Base-by-base conservation (phyloP, 2,329 filamentous ascomycete genomes). In the Penicillium sp. region DNA sequence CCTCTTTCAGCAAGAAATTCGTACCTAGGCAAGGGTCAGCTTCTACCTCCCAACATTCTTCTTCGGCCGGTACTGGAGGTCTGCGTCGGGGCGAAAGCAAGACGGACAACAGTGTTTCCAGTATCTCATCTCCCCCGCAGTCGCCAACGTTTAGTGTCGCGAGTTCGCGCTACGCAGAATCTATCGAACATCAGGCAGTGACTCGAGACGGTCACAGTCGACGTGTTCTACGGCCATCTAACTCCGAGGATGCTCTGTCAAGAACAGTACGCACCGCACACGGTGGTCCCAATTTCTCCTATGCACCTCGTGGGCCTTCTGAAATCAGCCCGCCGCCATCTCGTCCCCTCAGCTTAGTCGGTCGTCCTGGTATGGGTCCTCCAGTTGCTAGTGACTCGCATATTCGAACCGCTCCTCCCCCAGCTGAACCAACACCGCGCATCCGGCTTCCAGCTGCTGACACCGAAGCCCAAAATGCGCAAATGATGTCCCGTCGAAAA, bases 1-100 rank as follows among this genome's bases (percentile, higher is more conserved):
- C 65, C 3, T 57, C 57, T 1, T 65, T 66, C 37, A 67, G 62
- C 52, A 62, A 57, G 49, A 59, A 62, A 39, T 65, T 64, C 27
- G 49, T 53, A 2, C 41, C 56, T 10, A 46, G 51, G 26, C 46
- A 41, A 6, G 47, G 47, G 2, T 42, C 42, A 6, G 41, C 17
- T 18, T 40, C 32, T 10, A 41, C 28, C 22, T 39, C 30, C 18
- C 46, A 55, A 11, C 27, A 37, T 17, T 47, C 50, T 22, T 48
- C 47, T 10, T 41, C 51, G 12, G 45, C 45, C 28, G 32, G 34
- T 10, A 32, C 36, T 6, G 46, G 43, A 5, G 38, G 41, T 17
- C 30, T 44, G 12, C 49, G 39, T 6, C 37, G 42, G 13, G 43
- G 40, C 10, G 44, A 50, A 12, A 41, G 45, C 16, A 22, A 22